phyloP scores from a whole-genome alignment of 106 monocot genomes.

The Dendrobium nobile region DNA sequence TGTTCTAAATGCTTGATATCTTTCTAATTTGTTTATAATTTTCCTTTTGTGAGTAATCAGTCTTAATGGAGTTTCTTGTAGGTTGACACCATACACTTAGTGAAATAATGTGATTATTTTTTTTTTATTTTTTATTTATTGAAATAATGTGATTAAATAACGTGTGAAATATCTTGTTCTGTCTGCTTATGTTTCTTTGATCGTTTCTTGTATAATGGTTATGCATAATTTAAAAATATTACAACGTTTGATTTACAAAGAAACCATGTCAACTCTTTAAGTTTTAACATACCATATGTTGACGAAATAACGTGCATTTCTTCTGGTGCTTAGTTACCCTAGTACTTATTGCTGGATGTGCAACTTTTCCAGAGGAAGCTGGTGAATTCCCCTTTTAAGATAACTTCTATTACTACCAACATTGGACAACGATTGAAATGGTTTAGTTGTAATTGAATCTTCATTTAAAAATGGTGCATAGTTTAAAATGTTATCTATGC shows the following conservation, averaged over 20 bases:
- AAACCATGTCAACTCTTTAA: neutral
- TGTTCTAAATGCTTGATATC: neutral
- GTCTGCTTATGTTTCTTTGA: neutral
- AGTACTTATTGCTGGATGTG: neutral
- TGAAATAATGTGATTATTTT: neutral
- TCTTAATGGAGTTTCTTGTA: neutral
- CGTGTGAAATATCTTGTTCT: neutral
- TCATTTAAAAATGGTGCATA: neutral
- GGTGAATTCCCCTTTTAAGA: neutral
- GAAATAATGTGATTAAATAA: neutral
- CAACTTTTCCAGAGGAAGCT: neutral
- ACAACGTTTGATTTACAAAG: neutral
- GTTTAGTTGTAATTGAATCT: neutral
- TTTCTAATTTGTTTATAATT: neutral
- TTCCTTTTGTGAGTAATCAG: too few species aligned
- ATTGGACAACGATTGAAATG: neutral
- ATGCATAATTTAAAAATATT: neutral
- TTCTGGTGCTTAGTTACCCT: neutral
- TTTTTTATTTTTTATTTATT: neutral
- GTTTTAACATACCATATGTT: neutral
- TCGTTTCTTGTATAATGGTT: neutral
- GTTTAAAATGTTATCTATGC: neutral
- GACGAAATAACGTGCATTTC: neutral
- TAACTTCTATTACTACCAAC: neutral
- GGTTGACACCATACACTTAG: neutral